These are phyloP conservation scores for Globisporangium cylindrosporum DNA, from an alignment of 352 stramenopile genomes.

Conservation along the genomic window DNA sequence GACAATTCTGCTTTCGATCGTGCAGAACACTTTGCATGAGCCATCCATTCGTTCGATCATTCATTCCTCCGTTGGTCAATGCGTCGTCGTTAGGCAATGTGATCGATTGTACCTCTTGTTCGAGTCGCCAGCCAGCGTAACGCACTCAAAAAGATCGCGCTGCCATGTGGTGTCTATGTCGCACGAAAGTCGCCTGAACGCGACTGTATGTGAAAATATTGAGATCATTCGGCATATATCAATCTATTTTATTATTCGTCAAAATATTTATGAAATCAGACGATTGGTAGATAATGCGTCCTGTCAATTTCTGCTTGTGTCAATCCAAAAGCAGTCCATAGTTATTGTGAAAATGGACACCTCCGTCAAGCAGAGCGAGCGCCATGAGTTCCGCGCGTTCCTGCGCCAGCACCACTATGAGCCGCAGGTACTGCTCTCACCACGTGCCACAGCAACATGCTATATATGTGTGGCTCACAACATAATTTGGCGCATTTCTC, in stretches of 20 bases:
- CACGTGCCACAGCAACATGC: not conserved
- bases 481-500: not conserved
- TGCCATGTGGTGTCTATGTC: slow-evolving; percentile 1
- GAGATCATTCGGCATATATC: not conserved
- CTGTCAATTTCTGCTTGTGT: not conserved
- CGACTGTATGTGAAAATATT: not conserved
- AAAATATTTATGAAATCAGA: not conserved
- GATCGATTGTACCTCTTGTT: not conserved
- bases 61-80: not conserved
- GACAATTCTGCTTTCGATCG: not conserved
- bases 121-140: not conserved
- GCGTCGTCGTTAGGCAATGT: not conserved
- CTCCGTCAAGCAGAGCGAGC: slow-evolving; percentile 25
- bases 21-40: not conserved
- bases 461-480: not conserved
- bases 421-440: slow-evolving; percentile 24
- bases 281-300: not conserved
- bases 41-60: not conserved
- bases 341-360: slow-evolving; percentile 4
- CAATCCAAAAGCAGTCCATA: not conserved
- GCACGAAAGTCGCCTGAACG: not conserved
- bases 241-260: not conserved
- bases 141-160: not conserved
- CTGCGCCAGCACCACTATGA: slow-evolving; percentile 38
- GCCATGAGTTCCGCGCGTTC: slow-evolving; percentile 41